Percentiles rank a stretch among this genome's conserved stretches.
Evolutionary conservation across 148 eudicot species (phyloP).

Genomic region (Dysphania ambrosioides): DNA sequence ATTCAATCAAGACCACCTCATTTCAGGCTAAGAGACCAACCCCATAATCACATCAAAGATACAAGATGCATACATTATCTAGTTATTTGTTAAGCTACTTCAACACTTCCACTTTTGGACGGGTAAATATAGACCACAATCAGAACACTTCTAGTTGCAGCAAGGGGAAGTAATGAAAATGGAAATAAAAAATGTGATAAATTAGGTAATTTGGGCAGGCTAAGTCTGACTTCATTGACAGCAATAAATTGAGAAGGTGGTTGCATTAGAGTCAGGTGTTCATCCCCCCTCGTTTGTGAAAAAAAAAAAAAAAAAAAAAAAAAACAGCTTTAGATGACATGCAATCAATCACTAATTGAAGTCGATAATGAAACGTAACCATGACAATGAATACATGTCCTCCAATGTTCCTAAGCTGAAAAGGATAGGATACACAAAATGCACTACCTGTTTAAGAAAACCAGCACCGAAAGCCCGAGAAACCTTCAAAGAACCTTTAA

Average conservation of each 20-base stretch:
- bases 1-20: background rate
- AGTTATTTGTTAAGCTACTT: background rate
- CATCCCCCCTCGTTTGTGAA: too few relatives aligned
- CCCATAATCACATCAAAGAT: background rate
- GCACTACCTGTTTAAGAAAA: constrained; percentile 83
- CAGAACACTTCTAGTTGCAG: constrained; percentile 9
- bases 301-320: too few relatives aligned
- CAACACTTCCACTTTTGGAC: background rate
- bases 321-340: background rate
- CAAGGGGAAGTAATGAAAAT: constrained; percentile 10
- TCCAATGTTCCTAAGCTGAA: background rate
- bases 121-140: constrained; percentile 7
- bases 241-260: too few relatives aligned
- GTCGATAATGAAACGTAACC: background rate
- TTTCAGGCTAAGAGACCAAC: background rate
- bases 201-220: background rate
- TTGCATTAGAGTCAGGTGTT: too few relatives aligned
- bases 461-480: constrained; percentile 99
- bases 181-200: constrained; percentile 4
- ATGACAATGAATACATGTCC: constrained; percentile 1
- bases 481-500: constrained; percentile 92
- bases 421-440: background rate
- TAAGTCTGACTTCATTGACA: constrained; percentile 26
- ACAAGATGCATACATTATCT: background rate
- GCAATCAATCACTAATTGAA: background rate